A percentile compares a stretch with the other conserved stretches of the same genome.
Evolutionary conservation across 2,329 filamentous ascomycete species (phyloP).

Genomic region (Fusarium neocosmosporiellum): DNA sequence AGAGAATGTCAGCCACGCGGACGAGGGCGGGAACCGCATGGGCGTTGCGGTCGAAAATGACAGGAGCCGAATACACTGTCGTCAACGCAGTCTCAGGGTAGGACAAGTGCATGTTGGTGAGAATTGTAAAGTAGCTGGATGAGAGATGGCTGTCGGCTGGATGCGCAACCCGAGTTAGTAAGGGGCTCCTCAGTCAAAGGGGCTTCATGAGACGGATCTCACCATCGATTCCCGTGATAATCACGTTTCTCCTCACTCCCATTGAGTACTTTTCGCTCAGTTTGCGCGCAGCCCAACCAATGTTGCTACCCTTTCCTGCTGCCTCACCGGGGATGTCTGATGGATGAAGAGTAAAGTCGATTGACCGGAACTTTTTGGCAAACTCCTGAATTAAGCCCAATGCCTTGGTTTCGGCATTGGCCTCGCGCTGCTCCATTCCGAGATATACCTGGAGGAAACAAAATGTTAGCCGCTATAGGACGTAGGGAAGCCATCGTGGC

Average conservation of each 20-base stretch:
- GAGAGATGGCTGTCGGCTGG: slow-evolving; percentile 78
- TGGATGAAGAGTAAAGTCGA: slow-evolving; percentile 76
- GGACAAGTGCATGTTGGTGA: slow-evolving; percentile 71
- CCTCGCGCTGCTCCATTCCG: slow-evolving; percentile 78
- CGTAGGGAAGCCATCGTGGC: not conserved
- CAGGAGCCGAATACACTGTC: slow-evolving; percentile 75
- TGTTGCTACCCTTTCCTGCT: slow-evolving; percentile 80
- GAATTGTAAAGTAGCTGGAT: slow-evolving; percentile 73
- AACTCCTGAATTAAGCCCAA: slow-evolving; percentile 71
- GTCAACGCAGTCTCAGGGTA: slow-evolving; percentile 69
- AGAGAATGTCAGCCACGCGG: slow-evolving; percentile 77
- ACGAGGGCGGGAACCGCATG: slow-evolving; percentile 75
- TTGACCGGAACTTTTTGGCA: slow-evolving; percentile 71
- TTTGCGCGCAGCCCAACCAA: slow-evolving; percentile 76
- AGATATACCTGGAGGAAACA: slow-evolving; percentile 68
- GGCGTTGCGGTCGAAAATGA: slow-evolving; percentile 80
- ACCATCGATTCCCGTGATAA: slow-evolving; percentile 81
- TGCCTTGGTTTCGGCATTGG: slow-evolving; percentile 70
- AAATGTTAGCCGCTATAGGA: slow-evolving; percentile 2
- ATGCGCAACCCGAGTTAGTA: slow-evolving; percentile 20
- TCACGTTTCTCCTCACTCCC: slow-evolving; percentile 66
- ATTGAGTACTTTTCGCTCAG: slow-evolving; percentile 70
- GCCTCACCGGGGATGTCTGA: slow-evolving; percentile 73
- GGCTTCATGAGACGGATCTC: slow-evolving; percentile 44
- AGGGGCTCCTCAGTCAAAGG: not conserved